Evolutionary conservation across 306 rosid species (phyloP), one percentile per base, ranked within the genome.

Genomic region (Prunus padus): DNA sequence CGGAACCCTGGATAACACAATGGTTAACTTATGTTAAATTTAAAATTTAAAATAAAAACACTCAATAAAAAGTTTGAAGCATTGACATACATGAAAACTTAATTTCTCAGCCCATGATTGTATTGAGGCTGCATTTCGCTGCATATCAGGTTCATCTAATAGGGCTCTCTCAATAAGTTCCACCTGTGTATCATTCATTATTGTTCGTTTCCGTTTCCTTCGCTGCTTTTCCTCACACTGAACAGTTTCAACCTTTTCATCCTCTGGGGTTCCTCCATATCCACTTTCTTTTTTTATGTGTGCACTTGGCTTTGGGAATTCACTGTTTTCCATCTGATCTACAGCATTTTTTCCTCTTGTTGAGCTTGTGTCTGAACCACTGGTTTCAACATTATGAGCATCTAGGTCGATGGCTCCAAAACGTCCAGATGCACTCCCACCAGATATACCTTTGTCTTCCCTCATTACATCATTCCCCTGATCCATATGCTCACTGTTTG

Each of bases 141-240:
- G 98, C 97, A 95, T 92, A 64, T 92, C 98, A 76, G 97, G 98
- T 86, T 92, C 93, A 80, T 87, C 92, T 69, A 86, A 49, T 74
- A 95, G 84, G 30, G 97, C 98, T 64, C 68, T 87, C 87, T 95
- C 98, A 42, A 92, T 91, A 28, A 87, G 50, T 14, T 46, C 33
- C 76, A 95, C 81, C 85, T 92, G 97, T 18, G 85, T 40, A 57
- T 90, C 97, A 73, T 95, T 95, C 98, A 92, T 95, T 81, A 95
- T 86, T 46, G 92, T 95, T 63, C 97, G 90, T 76, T 95, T 95
- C 61, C 98, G 91, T 82, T 90, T 95, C 84, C 87, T 89, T 85
- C 91, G 84, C 81, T 80, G 85, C 76, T 84, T 87, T 69, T 87
- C 87, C 63, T 84, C 88, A 44, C 52, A 72, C n/a, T 69, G 96